phyloP scores from a whole-genome alignment of 768 basidiomycete species.

The Trametes coccinea region DNA sequence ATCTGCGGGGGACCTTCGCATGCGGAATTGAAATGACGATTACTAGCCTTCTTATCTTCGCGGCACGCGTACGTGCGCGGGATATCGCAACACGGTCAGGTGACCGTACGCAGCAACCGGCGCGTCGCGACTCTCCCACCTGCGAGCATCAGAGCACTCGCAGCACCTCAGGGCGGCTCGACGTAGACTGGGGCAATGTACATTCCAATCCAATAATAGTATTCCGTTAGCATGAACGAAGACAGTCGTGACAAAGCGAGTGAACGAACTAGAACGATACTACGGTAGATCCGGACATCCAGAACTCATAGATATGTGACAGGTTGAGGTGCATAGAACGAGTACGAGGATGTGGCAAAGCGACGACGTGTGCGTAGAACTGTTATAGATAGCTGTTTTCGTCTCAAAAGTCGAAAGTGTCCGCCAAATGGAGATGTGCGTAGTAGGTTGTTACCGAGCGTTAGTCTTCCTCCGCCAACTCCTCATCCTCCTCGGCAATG shows the following conservation, averaged over 20 bases:
- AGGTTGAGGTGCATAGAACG: constrained; percentile 3
- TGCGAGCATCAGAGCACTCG: too few relatives aligned
- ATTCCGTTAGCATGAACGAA: neutral
- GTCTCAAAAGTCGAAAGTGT: neutral
- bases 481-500: constrained; percentile 10
- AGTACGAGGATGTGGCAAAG: neutral
- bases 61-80: neutral
- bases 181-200: too few relatives aligned
- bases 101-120: neutral
- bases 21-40: too few relatives aligned
- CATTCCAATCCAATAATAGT: neutral
- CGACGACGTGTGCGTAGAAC: neutral
- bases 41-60: neutral
- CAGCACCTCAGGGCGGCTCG: too few relatives aligned
- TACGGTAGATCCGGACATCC: neutral
- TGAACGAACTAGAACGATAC: constrained; percentile 5
- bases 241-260: constrained; percentile 7
- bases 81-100: neutral
- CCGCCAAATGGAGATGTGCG: neutral
- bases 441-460: neutral
- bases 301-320: neutral
- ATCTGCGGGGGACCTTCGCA: neutral
- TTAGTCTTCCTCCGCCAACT: constrained; percentile 4
- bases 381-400: neutral
- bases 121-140: neutral